A percentile compares a stretch with the other conserved stretches of the same genome.
Conservation (phyloP, 2,329 filamentous ascomycete genomes). For the Plenodomus lindquistii region DNA sequence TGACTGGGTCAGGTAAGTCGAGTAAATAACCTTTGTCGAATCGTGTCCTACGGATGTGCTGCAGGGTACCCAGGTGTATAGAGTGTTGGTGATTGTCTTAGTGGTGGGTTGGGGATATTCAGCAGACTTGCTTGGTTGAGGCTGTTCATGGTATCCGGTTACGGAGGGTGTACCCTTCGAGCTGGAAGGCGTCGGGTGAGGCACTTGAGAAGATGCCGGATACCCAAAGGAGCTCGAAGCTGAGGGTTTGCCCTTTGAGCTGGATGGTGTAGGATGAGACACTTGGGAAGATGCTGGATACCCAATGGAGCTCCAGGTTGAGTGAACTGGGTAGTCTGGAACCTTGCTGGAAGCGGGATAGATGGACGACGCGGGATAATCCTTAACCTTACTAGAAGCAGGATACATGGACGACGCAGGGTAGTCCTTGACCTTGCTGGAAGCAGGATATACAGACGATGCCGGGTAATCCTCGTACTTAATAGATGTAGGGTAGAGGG, state of each 20-base stretch:
- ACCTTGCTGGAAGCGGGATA: background rate
- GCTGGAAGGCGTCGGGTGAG: too few relatives aligned
- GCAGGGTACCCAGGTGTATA: constrained; percentile 43
- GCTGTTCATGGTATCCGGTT: background rate
- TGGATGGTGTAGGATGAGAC: background rate
- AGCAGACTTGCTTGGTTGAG: constrained; percentile 4
- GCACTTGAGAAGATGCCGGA: background rate
- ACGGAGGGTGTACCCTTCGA: too few relatives aligned
- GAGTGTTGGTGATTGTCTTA: constrained; percentile 35
- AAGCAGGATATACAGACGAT: constrained; percentile 1
- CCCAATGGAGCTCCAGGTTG: constrained; percentile 1
- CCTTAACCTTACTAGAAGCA: too few relatives aligned
- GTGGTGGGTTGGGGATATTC: constrained; percentile 17
- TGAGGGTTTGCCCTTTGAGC: too few relatives aligned
- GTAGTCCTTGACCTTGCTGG: too few relatives aligned
- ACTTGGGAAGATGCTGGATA: background rate
- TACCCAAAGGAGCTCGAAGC: constrained; percentile 16
- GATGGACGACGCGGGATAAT: background rate
- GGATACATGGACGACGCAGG: too few relatives aligned
- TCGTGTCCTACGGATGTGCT: constrained; percentile 39
- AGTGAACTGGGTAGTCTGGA: constrained; percentile 5
- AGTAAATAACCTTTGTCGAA: constrained; percentile 36
- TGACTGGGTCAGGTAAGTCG: constrained; percentile 43
- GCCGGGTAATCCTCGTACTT: background rate
- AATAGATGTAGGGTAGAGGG: too few relatives aligned